These are phyloP conservation scores for Huntiella moniliformis DNA, from an alignment of 2,329 filamentous ascomycete genomes.

Conservation along the genomic window DNA sequence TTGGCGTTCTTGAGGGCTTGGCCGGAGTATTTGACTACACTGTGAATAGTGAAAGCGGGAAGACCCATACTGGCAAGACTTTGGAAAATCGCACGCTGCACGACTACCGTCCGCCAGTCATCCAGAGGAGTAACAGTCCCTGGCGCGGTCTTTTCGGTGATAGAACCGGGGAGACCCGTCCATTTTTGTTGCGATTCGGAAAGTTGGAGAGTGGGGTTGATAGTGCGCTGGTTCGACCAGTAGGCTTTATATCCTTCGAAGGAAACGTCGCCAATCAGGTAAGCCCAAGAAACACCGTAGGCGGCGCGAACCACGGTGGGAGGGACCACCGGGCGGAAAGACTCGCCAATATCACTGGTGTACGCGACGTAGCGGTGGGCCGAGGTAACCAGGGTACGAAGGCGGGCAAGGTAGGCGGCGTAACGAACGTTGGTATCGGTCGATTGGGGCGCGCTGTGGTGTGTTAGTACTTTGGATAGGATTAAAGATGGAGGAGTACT, in stretches of 20 bases:
- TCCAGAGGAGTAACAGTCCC: slow-evolving; percentile 50
- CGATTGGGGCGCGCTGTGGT: slow-evolving; percentile 39
- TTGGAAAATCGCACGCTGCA: slow-evolving; percentile 80
- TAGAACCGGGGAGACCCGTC: slow-evolving; percentile 24
- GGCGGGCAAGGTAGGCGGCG: slow-evolving; percentile 72
- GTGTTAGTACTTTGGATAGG: not conserved
- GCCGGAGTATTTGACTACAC: slow-evolving; percentile 76
- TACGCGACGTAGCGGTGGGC: slow-evolving; percentile 95
- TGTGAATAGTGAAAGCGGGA: slow-evolving; percentile 86
- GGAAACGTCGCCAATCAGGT: slow-evolving; percentile 73
- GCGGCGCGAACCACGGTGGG: slow-evolving; percentile 63
- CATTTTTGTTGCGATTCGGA: slow-evolving; percentile 29
- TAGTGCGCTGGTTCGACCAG: slow-evolving; percentile 57
- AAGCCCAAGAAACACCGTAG: slow-evolving; percentile 84
- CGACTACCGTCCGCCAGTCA: slow-evolving; percentile 82
- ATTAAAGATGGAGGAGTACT: not conserved
- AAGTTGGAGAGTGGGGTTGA: slow-evolving; percentile 47
- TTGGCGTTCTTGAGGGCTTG: slow-evolving; percentile 67
- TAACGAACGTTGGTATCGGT: slow-evolving; percentile 79
- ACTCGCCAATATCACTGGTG: slow-evolving; percentile 90
- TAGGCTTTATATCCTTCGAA: slow-evolving; percentile 96
- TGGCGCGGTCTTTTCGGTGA: slow-evolving; percentile 17
- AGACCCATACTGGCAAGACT: slow-evolving; percentile 80
- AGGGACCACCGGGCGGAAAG: slow-evolving; percentile 82
- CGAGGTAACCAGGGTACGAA: slow-evolving; percentile 71